Conservation (phyloP, 2,329 filamentous ascomycete species). For the Cladosporium sp. region DNA sequence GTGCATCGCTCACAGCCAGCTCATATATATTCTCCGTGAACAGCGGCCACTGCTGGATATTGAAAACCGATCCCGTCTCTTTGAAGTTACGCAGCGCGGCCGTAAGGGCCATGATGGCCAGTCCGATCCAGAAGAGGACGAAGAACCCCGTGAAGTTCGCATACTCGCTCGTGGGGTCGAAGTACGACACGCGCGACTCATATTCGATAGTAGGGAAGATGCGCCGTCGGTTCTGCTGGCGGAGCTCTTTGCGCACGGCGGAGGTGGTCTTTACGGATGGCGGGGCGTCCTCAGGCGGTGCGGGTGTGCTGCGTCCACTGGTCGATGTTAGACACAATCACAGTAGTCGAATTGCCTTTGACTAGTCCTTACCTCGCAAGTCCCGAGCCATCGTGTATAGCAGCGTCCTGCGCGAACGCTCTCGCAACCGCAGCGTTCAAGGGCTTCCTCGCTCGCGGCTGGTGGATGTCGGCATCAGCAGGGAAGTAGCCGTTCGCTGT, state of each 20-base stretch:
- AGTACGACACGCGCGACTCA: conserved; percentile 85
- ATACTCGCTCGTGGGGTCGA: conserved; percentile 88
- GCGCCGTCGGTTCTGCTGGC: conserved; percentile 63
- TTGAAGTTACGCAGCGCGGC: conserved; percentile 90
- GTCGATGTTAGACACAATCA: not conserved
- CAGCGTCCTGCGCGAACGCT: conserved; percentile 17
- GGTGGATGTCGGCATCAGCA: conserved; percentile 18
- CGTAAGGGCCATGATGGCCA: conserved; percentile 95
- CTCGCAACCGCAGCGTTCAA: conserved; percentile 19
- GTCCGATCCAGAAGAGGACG: conserved; percentile 93
- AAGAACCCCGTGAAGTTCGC: conserved; percentile 97
- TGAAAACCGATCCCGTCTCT: conserved; percentile 83
- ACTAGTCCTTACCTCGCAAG: conserved; percentile 14
- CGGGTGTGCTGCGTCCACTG: conserved; percentile 66
- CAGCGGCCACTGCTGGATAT: conserved; percentile 80
- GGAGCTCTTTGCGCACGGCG: conserved; percentile 74
- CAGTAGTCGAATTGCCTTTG: not conserved
- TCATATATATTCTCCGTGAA: conserved; percentile 89
- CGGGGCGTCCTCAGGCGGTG: conserved; percentile 83
- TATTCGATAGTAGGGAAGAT: conserved; percentile 94
- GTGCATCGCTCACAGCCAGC: conserved; percentile 72
- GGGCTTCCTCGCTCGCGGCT: conserved; percentile 26
- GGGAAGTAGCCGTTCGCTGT: conserved; percentile 15
- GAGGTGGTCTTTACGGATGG: conserved; percentile 85
- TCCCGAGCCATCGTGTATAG: conserved; percentile 6